Base-by-base conservation (phyloP, 2,329 filamentous ascomycete species). In the Trichoderma polysporum region DNA sequence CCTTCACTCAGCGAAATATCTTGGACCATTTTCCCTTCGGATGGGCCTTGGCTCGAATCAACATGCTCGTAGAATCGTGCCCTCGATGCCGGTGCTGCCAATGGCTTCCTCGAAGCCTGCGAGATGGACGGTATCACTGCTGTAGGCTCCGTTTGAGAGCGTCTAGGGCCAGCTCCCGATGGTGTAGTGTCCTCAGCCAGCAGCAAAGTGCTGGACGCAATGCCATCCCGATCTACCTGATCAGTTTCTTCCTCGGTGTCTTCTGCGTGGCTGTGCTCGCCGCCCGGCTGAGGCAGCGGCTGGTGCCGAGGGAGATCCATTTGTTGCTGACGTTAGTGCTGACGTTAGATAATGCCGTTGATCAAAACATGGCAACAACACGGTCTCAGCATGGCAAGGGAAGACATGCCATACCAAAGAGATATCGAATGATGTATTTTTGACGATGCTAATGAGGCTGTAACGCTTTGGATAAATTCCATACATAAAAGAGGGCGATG, bases 101-200 rank as follows among this genome's bases (percentile, higher is more conserved):
- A 54, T 10, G 35, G 22, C 31, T 35, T 45, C 37, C 17, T 31
- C 15, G 57, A 29, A 10, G 19, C 27, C 31, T n/a, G 64, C 8
- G 50, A 31, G 19, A 35, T 12, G 2, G 35, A n/a, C 8, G 15
- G 15, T 17, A 22, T 7, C 19, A 19, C 27, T 35, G 52, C 19
- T 12, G 41, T 22, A 12, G 61, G 61, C 5, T 70, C 69, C 3
- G 68, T 65, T 13, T 66, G 56, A 17, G 67, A 67, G 19, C 70
- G 70, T 10, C 56, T 63, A n/a, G 65, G 54, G 10, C 27, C 66
- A 33, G 62, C 13, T 2, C 29, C 19, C 17, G 27, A 35, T 8
- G 19, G 39, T 13, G 19, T 15, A 7, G 2, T 47, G 27, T n/a
- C 31, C 49, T 41, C 37, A 27, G n/a, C 15, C 13, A 35, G 27